These are phyloP conservation scores for Gynochthodes officinalis DNA, from an alignment of 257 asterid genomes.

Conservation along the genomic window DNA sequence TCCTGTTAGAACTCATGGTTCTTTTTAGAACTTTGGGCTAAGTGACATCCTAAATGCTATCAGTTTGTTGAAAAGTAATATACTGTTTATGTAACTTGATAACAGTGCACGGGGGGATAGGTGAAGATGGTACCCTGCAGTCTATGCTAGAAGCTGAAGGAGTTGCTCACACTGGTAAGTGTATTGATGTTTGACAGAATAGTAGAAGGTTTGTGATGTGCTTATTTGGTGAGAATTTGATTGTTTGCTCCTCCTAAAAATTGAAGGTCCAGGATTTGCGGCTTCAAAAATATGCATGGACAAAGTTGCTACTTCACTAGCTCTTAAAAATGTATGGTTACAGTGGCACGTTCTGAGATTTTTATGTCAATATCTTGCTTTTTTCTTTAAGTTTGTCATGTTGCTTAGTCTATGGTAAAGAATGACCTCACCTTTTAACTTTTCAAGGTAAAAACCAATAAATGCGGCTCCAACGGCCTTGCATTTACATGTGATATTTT, in stretches of 20 bases:
- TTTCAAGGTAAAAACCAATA: background rate
- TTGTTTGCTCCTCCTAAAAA: slow-evolving; percentile 23
- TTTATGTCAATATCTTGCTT: background rate
- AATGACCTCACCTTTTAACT: background rate
- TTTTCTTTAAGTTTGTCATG: background rate
- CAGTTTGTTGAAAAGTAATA: background rate
- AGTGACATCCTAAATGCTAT: background rate
- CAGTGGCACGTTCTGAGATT: background rate
- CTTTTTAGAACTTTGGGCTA: background rate
- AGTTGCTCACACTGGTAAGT: slow-evolving; percentile 63
- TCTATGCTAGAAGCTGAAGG: slow-evolving; percentile 70
- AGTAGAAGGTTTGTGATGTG: background rate
- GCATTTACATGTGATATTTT: background rate
- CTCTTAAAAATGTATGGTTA: slow-evolving; percentile 72
- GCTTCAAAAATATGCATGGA: slow-evolving; percentile 88
- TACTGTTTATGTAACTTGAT: slow-evolving; percentile 17
- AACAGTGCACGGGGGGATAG: slow-evolving; percentile 91
- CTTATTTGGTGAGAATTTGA: slow-evolving; percentile 18
- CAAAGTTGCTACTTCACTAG: slow-evolving; percentile 79
- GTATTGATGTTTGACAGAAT: background rate
- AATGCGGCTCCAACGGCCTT: background rate
- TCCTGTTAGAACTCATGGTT: background rate
- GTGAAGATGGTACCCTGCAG: slow-evolving; percentile 92
- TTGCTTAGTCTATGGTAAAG: background rate
- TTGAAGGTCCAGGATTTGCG: slow-evolving; percentile 64